A percentile compares a stretch with the other conserved stretches of the same genome.
Conservation (phyloP, 768 basidiomycete species). For the Pleurotus ostreatus region DNA sequence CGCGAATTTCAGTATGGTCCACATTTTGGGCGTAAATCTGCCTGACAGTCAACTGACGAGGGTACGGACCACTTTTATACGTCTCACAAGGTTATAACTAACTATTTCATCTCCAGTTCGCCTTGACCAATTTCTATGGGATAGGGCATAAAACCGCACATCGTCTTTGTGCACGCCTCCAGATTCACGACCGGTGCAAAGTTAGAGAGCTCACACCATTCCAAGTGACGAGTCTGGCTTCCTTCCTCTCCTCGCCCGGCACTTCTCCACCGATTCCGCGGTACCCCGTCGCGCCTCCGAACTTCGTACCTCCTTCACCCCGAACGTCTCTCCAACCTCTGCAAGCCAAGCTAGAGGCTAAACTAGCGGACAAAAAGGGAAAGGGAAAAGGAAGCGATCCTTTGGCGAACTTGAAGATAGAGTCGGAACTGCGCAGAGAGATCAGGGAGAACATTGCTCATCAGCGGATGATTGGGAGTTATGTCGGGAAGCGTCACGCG, state of each 20-base stretch:
- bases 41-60: constrained; percentile 73
- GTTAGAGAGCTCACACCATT: constrained; percentile 78
- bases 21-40: constrained; percentile 82
- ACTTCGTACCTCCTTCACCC: constrained; percentile 46
- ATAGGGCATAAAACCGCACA: constrained; percentile 72
- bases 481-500: constrained; percentile 89
- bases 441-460: constrained; percentile 91
- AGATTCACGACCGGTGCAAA: constrained; percentile 83
- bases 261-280: constrained; percentile 66
- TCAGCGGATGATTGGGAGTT: constrained; percentile 90
- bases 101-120: constrained; percentile 59
- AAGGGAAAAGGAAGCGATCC: constrained; percentile 42
- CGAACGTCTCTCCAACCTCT: constrained; percentile 31
- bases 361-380: constrained; percentile 19
- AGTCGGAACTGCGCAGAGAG: constrained; percentile 79
- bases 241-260: constrained; percentile 87
- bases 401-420: constrained; percentile 75
- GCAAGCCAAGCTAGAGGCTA: constrained; percentile 32
- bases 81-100: no score
- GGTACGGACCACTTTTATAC: constrained; percentile 39
- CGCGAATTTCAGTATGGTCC: constrained; percentile 53
- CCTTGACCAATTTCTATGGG: constrained; percentile 89
- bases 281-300: constrained; percentile 59
- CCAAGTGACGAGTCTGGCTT: constrained; percentile 89
- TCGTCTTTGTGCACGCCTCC: constrained; percentile 86